Evolutionary conservation across 306 rosid genomes (phyloP).

Genomic region (Acacia crassicarpa): DNA sequence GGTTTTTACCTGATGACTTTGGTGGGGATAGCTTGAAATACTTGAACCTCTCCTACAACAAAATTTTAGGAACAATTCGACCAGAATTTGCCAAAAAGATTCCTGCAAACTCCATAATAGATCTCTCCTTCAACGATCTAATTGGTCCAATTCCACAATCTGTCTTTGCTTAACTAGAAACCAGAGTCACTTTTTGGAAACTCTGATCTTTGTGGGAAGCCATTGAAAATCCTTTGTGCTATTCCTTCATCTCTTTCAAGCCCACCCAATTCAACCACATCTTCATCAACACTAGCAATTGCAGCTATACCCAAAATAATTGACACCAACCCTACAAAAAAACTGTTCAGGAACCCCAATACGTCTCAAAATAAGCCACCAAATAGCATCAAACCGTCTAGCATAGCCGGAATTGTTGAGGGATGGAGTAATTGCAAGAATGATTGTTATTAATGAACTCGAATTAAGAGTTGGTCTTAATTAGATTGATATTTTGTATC

Average conservation of each 20-base stretch:
- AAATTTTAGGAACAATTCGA: slow-evolving; percentile 69
- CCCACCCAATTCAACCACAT: slow-evolving; percentile 34
- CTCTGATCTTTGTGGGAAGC: slow-evolving; percentile 79
- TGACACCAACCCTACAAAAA: slow-evolving; percentile 42
- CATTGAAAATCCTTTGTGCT: slow-evolving; percentile 64
- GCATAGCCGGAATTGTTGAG: slow-evolving; percentile 65
- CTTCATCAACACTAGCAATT: slow-evolving; percentile 63
- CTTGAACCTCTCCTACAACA: slow-evolving; percentile 81
- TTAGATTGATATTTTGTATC: no score
- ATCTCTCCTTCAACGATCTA: slow-evolving; percentile 87
- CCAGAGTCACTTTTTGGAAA: slow-evolving; percentile 62
- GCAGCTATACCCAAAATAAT: slow-evolving; percentile 82
- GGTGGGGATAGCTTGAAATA: slow-evolving; percentile 54
- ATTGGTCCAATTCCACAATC: slow-evolving; percentile 68
- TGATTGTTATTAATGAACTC: no score
- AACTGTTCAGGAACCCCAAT: slow-evolving; percentile 23
- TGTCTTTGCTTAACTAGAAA: slow-evolving; percentile 54
- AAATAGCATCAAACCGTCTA: slow-evolving; percentile 61
- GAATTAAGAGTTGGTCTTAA: no score
- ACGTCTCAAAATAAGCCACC: slow-evolving; percentile 38
- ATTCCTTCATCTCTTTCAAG: slow-evolving; percentile 66
- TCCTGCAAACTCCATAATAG: slow-evolving; percentile 60
- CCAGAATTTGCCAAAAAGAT: slow-evolving; percentile 42
- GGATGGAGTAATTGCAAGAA: no score
- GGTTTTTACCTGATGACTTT: slow-evolving; percentile 66